Base-by-base conservation (phyloP, 2,329 filamentous ascomycete genomes). In the Metarhizium guizhouense region DNA sequence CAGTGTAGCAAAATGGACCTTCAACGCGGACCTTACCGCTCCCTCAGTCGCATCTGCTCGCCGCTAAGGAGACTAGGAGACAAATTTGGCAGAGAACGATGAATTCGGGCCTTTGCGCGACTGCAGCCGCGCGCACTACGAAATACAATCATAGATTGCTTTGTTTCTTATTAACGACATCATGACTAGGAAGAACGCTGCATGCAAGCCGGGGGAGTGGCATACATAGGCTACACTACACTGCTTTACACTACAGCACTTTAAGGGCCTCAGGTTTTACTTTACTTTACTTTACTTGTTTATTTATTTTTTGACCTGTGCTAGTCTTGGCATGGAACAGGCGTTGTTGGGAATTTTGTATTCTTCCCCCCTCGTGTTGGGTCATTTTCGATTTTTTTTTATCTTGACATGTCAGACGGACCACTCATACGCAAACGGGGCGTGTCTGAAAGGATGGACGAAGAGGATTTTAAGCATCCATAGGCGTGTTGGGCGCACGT, bases 1-100 rank as follows among this genome's bases (percentile, higher is more conserved):
- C 8, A 18, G 2, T n/a, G 3, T 54, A 79, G 76, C 72, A 20
- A 70, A 72, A 58, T 79, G 76, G 76, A 70, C 69, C 4, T 78
- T 79, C 45, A 60, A 58, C 45, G 32, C 56, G 6, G 58, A 61
- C 14, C 18, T 61, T 43, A 53, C 16, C 13, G 53, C 6, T 32
- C 3, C 47, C 7, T 42, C 38, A 30, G 16, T 54, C 20, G 18
- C 52, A 13, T 14, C 40, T 10, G 7, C 58, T 13, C 57, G 59
- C 13, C 55, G 58, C 42, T 58, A 52, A 45, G 42, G 16, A 45
- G 42, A 20, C n/a, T 4, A 20, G 42, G 42, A 16, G n/a, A 45
- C 16, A n/a, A 45, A 45, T 11, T 25, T 6, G 18, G n/a, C 42
- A 16, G 42, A 16, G 18, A 20, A 11, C 6, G n/a, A 10, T 4